Percentiles rank a stretch among this genome's conserved stretches.
Conservation (phyloP, 176 grass and related monocot species). For the Lolium rigidum region DNA sequence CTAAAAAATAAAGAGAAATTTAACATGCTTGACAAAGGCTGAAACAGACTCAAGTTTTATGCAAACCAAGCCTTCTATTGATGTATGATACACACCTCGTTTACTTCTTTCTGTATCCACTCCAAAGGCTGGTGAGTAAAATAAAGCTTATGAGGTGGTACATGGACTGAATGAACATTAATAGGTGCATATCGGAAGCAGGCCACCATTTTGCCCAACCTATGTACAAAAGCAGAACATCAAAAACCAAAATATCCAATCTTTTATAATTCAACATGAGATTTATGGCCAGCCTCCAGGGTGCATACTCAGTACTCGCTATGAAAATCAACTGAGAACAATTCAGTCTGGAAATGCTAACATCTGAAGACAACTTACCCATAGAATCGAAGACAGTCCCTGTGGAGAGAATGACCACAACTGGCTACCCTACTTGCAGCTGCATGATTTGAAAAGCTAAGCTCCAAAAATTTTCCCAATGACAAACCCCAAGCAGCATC, state of each 20-base stretch:
- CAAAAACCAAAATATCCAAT: constrained; percentile 32
- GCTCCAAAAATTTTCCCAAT: constrained; percentile 98
- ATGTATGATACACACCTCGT: constrained; percentile 63
- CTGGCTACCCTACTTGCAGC: constrained; percentile 92
- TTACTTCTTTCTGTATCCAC: constrained; percentile 85
- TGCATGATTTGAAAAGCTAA: constrained; percentile 96
- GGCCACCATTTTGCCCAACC: constrained; percentile 88
- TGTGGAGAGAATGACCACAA: constrained; percentile 96
- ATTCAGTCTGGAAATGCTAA: constrained; percentile 18
- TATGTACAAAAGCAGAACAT: constrained; percentile 54
- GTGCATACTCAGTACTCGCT: neutral
- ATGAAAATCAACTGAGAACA: constrained; percentile 26
- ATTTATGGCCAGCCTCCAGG: constrained; percentile 28
- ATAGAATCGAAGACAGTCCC: constrained; percentile 94
- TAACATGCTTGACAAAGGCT: constrained; percentile 12
- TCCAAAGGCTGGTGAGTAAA: constrained; percentile 82
- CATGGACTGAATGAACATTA: constrained; percentile 81
- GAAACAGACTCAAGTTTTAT: constrained; percentile 21
- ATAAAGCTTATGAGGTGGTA: constrained; percentile 91
- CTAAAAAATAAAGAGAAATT: constrained; percentile 12
- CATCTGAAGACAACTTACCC: constrained; percentile 59
- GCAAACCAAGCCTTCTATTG: constrained; percentile 48
- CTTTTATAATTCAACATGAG: constrained; percentile 30
- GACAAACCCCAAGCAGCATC: constrained; percentile 97
- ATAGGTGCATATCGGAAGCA: constrained; percentile 89